Percentiles rank a stretch among this genome's conserved stretches.
Evolutionary conservation across 2,329 filamentous ascomycete genomes (phyloP).

Genomic region (Fonsecaea nubica): DNA sequence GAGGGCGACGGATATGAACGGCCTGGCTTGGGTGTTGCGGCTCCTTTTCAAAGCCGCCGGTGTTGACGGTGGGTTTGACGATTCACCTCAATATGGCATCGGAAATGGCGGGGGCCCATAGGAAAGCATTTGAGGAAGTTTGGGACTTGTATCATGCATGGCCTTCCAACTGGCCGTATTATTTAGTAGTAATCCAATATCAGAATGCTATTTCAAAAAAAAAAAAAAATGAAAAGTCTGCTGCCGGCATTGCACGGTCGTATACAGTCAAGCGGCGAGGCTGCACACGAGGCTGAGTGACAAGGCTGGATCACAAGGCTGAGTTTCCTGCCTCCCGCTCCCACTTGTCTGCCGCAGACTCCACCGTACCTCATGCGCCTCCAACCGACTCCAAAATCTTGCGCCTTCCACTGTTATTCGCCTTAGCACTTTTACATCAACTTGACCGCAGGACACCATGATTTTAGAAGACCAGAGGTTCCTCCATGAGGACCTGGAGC

Average conservation of each 20-base stretch:
- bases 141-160: neutral
- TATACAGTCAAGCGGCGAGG: neutral
- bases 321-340: too few relatives aligned
- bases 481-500: slow-evolving; percentile 94
- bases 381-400: neutral
- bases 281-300: neutral
- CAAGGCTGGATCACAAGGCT: neutral
- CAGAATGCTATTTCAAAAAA: neutral
- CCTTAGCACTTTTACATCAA: neutral
- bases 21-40: neutral
- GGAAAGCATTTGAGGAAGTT: too few relatives aligned
- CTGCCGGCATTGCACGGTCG: neutral
- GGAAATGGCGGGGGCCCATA: too few relatives aligned
- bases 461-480: slow-evolving; percentile 91
- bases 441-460: slow-evolving; percentile 57
- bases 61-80: too few relatives aligned
- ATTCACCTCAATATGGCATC: too few relatives aligned
- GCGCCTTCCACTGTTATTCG: neutral
- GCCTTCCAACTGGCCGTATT: neutral
- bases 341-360: neutral
- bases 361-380: slow-evolving; percentile 11
- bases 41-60: neutral
- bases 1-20: neutral
- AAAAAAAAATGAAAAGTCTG: neutral
- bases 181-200: neutral